Base-by-base conservation (phyloP, 768 basidiomycete species). In the Leccinum arenicola region DNA sequence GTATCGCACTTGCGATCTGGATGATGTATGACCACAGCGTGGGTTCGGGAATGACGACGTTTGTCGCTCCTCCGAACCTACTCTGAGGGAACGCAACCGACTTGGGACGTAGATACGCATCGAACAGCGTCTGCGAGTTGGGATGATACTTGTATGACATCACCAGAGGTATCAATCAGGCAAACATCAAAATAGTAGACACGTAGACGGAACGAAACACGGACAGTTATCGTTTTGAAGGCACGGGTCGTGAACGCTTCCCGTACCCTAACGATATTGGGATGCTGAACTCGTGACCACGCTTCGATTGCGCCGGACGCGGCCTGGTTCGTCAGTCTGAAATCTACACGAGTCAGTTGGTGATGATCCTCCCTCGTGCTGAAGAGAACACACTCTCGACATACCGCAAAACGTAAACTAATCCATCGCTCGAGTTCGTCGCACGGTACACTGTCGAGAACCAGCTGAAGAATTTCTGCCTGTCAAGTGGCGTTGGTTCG, bases 211-310 rank as follows among this genome's bases (percentile, higher is more conserved):
- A 57, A 51, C 14, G 27, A 62, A 48, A 50, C 29, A 60, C 88
- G 53, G 67, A 96, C 95, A 98, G 65, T 87, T 88, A 70, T 98
- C 97, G 55, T 86, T 85, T 25, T 25, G 73, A 99, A 99, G 1
- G 91, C 85, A 29, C 88, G 83, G 0, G 96, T 96, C 0, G 97
- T 98, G 76, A 99, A 98, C 0, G 96, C 97, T 71, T 98, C 97
- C 52, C 84, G 82, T 21, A 98, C 77, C 9, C 84, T 73, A 15
- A 96, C 85, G 60, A 99, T 87, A 61, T 84, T 87, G 1, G 97
- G 95, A 75, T 98, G 96, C 17, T 78, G 82, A 56, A 98, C 78
- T 48, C 83, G 79, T 1, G 86, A 84, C 97, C 97, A 99, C 17
- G 84, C 77, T 63, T 97, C 95, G 50, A 98, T 88, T 9, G 85